Percentiles rank a stretch among this genome's conserved stretches.
phyloP scores from a whole-genome alignment of 2,329 filamentous ascomycete species.

The Colletotrichum tanaceti region DNA sequence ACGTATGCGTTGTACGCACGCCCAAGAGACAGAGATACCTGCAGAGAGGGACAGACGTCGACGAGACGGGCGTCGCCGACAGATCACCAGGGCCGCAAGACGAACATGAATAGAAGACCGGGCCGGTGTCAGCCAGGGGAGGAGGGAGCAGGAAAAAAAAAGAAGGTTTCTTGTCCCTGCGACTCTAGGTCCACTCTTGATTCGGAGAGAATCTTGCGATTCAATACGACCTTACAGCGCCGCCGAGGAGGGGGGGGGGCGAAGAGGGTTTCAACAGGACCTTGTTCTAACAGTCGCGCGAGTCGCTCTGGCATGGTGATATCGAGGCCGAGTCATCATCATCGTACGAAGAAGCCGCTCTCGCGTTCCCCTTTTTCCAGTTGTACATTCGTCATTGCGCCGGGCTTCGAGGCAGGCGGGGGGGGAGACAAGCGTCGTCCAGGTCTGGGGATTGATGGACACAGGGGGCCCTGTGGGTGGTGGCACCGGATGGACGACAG shows the following conservation, averaged over 20 bases:
- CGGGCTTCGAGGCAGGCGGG: neutral
- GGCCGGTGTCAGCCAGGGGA: neutral
- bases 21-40: constrained; percentile 12
- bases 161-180: constrained; percentile 36
- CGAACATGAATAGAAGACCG: constrained; percentile 16
- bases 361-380: constrained; percentile 5
- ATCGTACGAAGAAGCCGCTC: constrained; percentile 31
- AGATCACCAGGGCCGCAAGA: neutral
- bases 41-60: too few species aligned
- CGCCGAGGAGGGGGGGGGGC: constrained; percentile 17
- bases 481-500: constrained; percentile 19
- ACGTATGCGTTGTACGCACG: constrained; percentile 5
- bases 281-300: constrained; percentile 36
- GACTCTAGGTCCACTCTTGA: constrained; percentile 32
- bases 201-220: constrained; percentile 40
- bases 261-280: constrained; percentile 32
- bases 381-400: constrained; percentile 21
- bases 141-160: neutral
- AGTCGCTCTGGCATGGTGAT: constrained; percentile 27
- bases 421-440: constrained; percentile 19
- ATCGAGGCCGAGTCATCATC: constrained; percentile 20
- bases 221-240: constrained; percentile 31
- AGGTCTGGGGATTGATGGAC: constrained; percentile 27
- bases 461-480: constrained; percentile 12
- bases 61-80: constrained; percentile 10